Conservation (phyloP, 2,329 filamentous ascomycete species). For the Talaromyces verruculosus region DNA sequence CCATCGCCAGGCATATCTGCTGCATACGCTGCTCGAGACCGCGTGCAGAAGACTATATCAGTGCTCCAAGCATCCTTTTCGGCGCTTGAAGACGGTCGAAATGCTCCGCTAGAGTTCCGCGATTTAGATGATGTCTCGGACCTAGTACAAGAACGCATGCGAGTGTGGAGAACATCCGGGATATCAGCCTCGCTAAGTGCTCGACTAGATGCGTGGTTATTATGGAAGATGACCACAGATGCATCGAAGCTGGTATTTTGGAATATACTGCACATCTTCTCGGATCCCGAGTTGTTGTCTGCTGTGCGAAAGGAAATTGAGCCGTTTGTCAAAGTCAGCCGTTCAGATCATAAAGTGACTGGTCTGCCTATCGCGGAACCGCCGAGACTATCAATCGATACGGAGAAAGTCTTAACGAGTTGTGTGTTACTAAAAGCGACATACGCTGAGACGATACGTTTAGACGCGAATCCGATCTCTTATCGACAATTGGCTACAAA, state of each 20-base stretch:
- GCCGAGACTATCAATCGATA: conserved; percentile 44
- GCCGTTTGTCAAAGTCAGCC: conserved; percentile 41
- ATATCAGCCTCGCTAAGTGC: conserved; percentile 34
- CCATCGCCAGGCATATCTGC: conserved; percentile 53
- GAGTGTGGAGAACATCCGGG: conserved; percentile 41
- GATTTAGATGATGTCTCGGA: conserved; percentile 53
- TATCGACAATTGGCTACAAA: conserved; percentile 44
- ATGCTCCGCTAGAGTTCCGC: conserved; percentile 45
- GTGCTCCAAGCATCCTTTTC: conserved; percentile 47
- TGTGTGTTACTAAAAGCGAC: conserved; percentile 50
- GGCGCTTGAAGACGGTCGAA: conserved; percentile 43
- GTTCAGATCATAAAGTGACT: conserved; percentile 38
- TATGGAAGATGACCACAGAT: conserved; percentile 59
- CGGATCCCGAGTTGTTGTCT: conserved; percentile 41
- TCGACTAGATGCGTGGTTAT: conserved; percentile 48
- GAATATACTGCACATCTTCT: conserved; percentile 50
- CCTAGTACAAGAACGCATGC: conserved; percentile 45
- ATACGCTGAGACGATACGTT: conserved; percentile 49
- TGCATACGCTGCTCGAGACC: conserved; percentile 50
- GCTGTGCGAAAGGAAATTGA: conserved; percentile 49
- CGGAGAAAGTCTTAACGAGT: conserved; percentile 42
- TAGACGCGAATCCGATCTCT: conserved; percentile 46
- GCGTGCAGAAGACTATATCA: conserved; percentile 43
- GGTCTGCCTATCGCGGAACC: conserved; percentile 47
- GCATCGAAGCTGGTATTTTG: conserved; percentile 55